Percentiles rank a stretch among this genome's conserved stretches.
These are phyloP conservation scores for Rhizopogon sp. DNA, from an alignment of 768 basidiomycete species.

Conservation along the genomic window DNA sequence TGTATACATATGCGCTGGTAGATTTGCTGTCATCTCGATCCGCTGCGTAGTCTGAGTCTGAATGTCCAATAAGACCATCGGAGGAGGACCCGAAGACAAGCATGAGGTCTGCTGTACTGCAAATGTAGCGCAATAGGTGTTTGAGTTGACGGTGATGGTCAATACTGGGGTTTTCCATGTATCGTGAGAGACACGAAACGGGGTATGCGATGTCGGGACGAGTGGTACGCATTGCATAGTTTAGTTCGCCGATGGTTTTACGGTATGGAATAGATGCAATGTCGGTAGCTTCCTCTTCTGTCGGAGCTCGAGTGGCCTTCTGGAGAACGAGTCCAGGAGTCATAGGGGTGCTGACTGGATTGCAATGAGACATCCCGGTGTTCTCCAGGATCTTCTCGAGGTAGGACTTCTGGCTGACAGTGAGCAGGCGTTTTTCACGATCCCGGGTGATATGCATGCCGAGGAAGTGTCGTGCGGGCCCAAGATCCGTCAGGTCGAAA, in stretches of 20 bases:
- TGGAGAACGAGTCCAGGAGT: constrained; percentile 7
- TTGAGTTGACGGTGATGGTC: constrained; percentile 18
- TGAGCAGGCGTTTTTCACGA: constrained; percentile 3
- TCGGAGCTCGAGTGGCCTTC: not conserved
- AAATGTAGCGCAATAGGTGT: constrained; percentile 14
- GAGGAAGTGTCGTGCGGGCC: constrained; percentile 15
- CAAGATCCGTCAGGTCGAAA: constrained; percentile 12
- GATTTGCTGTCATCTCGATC: constrained; percentile 8
- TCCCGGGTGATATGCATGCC: constrained; percentile 17
- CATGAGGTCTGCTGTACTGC: constrained; percentile 4
- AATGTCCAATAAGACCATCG: constrained; percentile 5
- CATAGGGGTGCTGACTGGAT: constrained; percentile 19
- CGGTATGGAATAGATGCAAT: constrained; percentile 5
- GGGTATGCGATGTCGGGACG: constrained; percentile 23
- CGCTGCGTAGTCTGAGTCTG: constrained; percentile 12
- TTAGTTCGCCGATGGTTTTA: constrained; percentile 7
- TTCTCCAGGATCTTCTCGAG: constrained; percentile 13
- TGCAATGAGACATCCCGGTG: constrained; percentile 18
- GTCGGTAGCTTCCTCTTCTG: not conserved
- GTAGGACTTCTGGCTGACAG: constrained; percentile 17
- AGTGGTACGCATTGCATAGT: constrained; percentile 7
- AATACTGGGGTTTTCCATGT: constrained; percentile 13
- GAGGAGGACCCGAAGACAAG: not conserved
- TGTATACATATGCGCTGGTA: constrained; percentile 18
- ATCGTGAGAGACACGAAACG: constrained; percentile 15